Base-by-base conservation (phyloP, 129 eudicot genomes). In the Flaveria robusta region DNA sequence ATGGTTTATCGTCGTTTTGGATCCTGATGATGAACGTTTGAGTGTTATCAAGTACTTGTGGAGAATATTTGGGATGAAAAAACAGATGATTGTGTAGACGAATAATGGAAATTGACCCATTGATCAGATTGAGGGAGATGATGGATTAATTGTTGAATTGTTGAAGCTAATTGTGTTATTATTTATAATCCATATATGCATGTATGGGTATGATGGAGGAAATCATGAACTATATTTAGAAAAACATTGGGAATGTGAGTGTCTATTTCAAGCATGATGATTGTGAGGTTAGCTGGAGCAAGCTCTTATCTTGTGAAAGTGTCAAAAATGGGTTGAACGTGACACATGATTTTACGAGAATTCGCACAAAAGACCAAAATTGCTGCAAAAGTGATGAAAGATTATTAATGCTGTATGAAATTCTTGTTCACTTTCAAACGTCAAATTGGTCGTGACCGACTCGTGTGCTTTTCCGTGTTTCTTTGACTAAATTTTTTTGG, bases 1-100 rank as follows among this genome's bases (percentile, higher is more conserved):
- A 87, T 0, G 98, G 97, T 78, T 90, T 93, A 26, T 85, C 23
- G 75, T 87, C 87, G 50, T 87, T 90, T 68, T 88, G 88, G 72
- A 87, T 77, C 71, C 87, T 80, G 10, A 93, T 80, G 8, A 93
- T 93, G 86, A 49, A 93, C 14, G 87, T 83, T 71, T 93, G 78
- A 14, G 85, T 59, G 10, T 73, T 41, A 50, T 78, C 75, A 5
- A n/a, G n/a, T n/a, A 51, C 27, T 16, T 79, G 76, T 11, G 79
- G 71, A 8, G 49, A 73, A 34, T 34, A 41, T 77, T 66, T n/a
- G 81, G 47, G 1, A 71, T 23, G 60, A 80, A 13, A 49, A 34
- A 63, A 27, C 76, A 59, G 77, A 76, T 9, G 16, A 77, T 23
- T 19, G 74, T 49, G 79, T 2, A 68, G 77, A 72, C 3, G 4